A percentile compares a stretch with the other conserved stretches of the same genome.
Conservation (phyloP, 2,329 filamentous ascomycete genomes). For the Fusarium udum region DNA sequence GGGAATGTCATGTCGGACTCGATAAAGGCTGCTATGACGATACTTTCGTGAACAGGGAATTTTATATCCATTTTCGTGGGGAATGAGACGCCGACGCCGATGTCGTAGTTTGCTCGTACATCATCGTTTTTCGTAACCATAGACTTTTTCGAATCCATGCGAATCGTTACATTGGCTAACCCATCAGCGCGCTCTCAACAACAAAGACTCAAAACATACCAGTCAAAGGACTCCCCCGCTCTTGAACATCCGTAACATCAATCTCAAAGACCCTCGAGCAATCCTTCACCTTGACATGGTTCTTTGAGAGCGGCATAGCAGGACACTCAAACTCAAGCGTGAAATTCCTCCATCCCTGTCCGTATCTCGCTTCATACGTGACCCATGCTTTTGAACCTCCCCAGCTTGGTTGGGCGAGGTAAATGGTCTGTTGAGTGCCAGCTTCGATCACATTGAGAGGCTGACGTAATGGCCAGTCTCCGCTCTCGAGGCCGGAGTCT, state of each 20-base stretch:
- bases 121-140: not conserved
- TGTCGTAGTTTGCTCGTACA: conserved; percentile 9
- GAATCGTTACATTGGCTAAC: conserved; percentile 15
- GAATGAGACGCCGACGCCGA: conserved; percentile 13
- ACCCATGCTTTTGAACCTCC: conserved; percentile 26
- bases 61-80: conserved; percentile 17
- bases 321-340: conserved; percentile 28
- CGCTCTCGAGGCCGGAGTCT: conserved; percentile 18
- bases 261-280: conserved; percentile 9
- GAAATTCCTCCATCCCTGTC: conserved; percentile 19
- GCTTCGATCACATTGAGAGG: conserved; percentile 25
- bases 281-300: conserved; percentile 11
- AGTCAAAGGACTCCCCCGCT: conserved; percentile 15
- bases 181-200: not conserved
- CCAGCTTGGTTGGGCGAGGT: conserved; percentile 18
- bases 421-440: conserved; percentile 14
- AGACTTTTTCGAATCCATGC: not conserved
- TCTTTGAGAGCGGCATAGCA: conserved; percentile 10
- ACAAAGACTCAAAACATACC: not conserved
- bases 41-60: conserved; percentile 22
- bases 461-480: conserved; percentile 24
- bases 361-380: conserved; percentile 9
- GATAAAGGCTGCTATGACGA: conserved; percentile 25
- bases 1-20: conserved; percentile 23
- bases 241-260: conserved; percentile 14